These are phyloP conservation scores for Mycena maculata DNA, from an alignment of 768 basidiomycete species.

Conservation along the genomic window DNA sequence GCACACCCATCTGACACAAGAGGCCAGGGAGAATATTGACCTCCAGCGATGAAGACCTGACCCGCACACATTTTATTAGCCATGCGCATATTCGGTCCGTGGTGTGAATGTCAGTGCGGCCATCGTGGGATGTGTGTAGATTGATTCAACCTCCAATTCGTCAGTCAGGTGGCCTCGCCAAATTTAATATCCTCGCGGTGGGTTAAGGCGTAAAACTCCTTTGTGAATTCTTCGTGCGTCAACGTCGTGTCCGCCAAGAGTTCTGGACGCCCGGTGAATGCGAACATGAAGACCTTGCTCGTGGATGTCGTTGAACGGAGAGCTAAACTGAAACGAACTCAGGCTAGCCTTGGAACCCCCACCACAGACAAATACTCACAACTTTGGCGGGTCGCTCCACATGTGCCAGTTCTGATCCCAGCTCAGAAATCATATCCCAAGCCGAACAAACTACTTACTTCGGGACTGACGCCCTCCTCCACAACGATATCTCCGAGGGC, in stretches of 20 bases:
- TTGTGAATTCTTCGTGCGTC: conserved; percentile 42
- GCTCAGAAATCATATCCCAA: not conserved
- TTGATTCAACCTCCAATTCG: not conserved
- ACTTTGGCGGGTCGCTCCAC: conserved; percentile 33
- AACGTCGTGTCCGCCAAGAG: conserved; percentile 23
- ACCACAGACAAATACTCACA: conserved; percentile 31
- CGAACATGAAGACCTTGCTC: conserved; percentile 17
- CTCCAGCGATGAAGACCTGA: too few relatives aligned
- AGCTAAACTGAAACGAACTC: not conserved
- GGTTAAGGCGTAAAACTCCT: conserved; percentile 42
- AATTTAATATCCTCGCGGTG: conserved; percentile 4
- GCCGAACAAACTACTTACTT: conserved; percentile 34
- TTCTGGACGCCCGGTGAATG: conserved; percentile 3
- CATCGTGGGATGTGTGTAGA: too few relatives aligned
- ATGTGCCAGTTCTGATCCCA: conserved; percentile 37
- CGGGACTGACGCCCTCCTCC: conserved; percentile 42
- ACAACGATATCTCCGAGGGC: conserved; percentile 54
- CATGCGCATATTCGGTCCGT: not conserved
- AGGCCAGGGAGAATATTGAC: too few relatives aligned
- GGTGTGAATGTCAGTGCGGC: too few relatives aligned
- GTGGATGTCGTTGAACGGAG: not conserved
- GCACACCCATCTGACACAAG: too few relatives aligned
- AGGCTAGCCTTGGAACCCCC: too few relatives aligned
- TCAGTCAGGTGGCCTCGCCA: not conserved
- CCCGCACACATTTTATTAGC: not conserved